A percentile compares a stretch with the other conserved stretches of the same genome.
Conservation (phyloP, 2,329 filamentous ascomycete genomes). For the Acrodontium crateriforme region DNA sequence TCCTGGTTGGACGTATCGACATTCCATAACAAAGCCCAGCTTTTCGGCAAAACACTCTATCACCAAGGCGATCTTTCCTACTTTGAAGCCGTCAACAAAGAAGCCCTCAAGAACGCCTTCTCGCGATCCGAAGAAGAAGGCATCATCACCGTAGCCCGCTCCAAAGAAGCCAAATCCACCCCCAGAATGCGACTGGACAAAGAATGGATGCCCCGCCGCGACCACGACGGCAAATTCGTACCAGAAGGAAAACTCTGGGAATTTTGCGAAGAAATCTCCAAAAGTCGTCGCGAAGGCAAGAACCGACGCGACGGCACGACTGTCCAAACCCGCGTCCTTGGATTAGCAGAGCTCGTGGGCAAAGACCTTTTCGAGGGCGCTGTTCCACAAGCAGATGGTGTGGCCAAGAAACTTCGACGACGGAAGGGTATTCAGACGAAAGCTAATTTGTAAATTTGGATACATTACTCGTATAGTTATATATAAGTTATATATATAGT, state of each 20-base stretch:
- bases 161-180: constrained; percentile 46
- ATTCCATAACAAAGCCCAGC: constrained; percentile 52
- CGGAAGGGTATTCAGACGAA: background rate
- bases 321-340: constrained; percentile 67
- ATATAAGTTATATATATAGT: too few species aligned
- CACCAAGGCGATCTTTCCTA: constrained; percentile 95
- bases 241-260: constrained; percentile 74
- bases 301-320: constrained; percentile 88
- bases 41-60: constrained; percentile 91
- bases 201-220: constrained; percentile 45
- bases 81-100: constrained; percentile 97
- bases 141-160: constrained; percentile 61
- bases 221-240: constrained; percentile 47
- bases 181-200: constrained; percentile 51
- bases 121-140: constrained; percentile 79
- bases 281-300: constrained; percentile 77
- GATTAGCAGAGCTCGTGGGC: constrained; percentile 62
- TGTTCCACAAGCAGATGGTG: background rate
- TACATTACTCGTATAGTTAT: too few species aligned
- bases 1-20: constrained; percentile 45
- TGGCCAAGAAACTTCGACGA: background rate
- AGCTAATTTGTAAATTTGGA: background rate
- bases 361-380: constrained; percentile 48
- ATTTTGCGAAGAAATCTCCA: constrained; percentile 78
- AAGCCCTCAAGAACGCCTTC: constrained; percentile 90